Evolutionary conservation across 495 filamentous ascomycete genomes (phyloP).

Genomic region (Tuber umbilicatum): DNA sequence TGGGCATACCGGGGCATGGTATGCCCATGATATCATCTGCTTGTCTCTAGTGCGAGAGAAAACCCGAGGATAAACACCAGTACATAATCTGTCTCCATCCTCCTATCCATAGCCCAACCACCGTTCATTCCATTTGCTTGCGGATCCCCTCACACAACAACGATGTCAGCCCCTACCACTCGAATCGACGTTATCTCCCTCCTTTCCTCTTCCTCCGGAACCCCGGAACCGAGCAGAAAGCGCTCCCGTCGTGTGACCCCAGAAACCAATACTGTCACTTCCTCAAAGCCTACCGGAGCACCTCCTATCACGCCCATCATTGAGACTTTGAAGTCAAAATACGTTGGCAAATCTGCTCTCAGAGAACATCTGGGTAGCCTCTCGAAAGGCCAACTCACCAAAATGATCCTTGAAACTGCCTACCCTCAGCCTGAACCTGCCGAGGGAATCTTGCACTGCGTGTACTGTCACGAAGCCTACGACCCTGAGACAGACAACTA

Average conservation of each 20-base stretch:
- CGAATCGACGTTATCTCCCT: not conserved
- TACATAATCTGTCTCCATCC: not conserved
- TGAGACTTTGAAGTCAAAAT: not conserved
- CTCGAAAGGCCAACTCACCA: not conserved
- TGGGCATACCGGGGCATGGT: too few species aligned
- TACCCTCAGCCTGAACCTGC: slow-evolving; percentile 2
- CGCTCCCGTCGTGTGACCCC: not conserved
- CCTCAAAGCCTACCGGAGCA: not conserved
- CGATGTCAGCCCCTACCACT: not conserved
- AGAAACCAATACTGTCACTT: not conserved
- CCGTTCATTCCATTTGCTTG: not conserved
- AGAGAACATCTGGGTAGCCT: not conserved
- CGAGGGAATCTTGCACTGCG: not conserved
- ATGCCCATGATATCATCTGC: not conserved
- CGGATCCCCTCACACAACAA: not conserved
- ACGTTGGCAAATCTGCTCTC: not conserved
- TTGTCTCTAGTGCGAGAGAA: not conserved
- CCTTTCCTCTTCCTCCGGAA: not conserved
- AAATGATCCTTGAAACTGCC: not conserved
- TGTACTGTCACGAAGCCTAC: not conserved
- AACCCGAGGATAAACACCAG: not conserved
- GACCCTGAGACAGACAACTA: not conserved
- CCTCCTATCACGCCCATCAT: not conserved
- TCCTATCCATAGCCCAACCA: not conserved
- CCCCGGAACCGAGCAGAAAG: not conserved